Conservation (phyloP, 2,329 filamentous ascomycete species). For the Hypoxylon sp. region DNA sequence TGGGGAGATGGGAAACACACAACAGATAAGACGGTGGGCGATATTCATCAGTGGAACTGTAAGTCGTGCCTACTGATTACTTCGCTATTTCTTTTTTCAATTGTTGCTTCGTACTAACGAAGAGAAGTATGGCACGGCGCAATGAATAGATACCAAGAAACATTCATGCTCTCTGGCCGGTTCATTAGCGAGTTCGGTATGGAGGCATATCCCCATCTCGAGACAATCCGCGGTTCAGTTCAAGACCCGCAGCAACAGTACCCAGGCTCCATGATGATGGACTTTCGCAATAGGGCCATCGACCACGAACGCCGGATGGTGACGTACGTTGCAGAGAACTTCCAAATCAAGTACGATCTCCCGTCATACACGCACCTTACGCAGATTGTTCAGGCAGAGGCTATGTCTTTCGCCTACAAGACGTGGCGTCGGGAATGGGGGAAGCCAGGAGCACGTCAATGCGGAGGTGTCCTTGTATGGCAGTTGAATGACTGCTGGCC, state of each 20-base stretch:
- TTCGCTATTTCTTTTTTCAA: not conserved
- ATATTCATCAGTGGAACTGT: constrained; percentile 82
- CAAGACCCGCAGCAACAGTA: constrained; percentile 60
- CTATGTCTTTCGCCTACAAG: constrained; percentile 60
- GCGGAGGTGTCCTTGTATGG: constrained; percentile 72
- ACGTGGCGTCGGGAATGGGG: constrained; percentile 70
- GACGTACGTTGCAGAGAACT: constrained; percentile 79
- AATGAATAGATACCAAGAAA: constrained; percentile 81
- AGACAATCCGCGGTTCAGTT: constrained; percentile 73
- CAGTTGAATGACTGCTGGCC: constrained; percentile 77
- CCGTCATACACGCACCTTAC: constrained; percentile 62
- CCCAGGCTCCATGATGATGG: constrained; percentile 75
- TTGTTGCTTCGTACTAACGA: constrained; percentile 3
- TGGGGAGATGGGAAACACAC: constrained; percentile 73
- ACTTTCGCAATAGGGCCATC: constrained; percentile 85
- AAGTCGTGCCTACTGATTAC: constrained; percentile 18
- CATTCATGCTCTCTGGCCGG: constrained; percentile 72
- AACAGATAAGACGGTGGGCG: constrained; percentile 73
- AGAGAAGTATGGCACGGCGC: constrained; percentile 73
- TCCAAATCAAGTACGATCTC: constrained; percentile 58
- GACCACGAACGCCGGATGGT: constrained; percentile 77
- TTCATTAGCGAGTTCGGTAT: constrained; percentile 87
- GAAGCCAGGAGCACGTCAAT: constrained; percentile 62
- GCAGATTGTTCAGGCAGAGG: constrained; percentile 62
- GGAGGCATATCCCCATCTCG: constrained; percentile 78